Percentiles rank a stretch among this genome's conserved stretches.
Conservation (phyloP, 2,329 filamentous ascomycete species). For the Seiridium unicorne region DNA sequence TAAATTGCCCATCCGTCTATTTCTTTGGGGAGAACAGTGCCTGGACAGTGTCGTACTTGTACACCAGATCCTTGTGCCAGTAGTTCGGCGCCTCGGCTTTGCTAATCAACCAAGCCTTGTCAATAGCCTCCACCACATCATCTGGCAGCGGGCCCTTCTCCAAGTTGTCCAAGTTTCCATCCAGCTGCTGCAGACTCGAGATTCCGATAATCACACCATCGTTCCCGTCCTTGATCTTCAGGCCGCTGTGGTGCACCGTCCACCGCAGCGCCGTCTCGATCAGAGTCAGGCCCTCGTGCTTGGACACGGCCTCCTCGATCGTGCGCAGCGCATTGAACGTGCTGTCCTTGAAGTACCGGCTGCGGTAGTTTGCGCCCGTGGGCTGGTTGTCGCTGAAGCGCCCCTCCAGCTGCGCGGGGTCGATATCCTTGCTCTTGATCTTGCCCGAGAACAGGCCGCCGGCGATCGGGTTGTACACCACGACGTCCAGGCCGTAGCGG, state of each 20-base stretch:
- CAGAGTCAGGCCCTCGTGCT: slow-evolving; percentile 62
- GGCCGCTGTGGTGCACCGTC: slow-evolving; percentile 67
- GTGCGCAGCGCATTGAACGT: slow-evolving; percentile 62
- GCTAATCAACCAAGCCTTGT: slow-evolving; percentile 73
- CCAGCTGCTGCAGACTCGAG: slow-evolving; percentile 55
- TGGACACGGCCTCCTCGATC: slow-evolving; percentile 66
- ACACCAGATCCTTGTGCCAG: slow-evolving; percentile 62
- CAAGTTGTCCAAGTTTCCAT: slow-evolving; percentile 54
- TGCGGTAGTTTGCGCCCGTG: slow-evolving; percentile 57
- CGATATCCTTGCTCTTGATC: slow-evolving; percentile 63
- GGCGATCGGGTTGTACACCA: slow-evolving; percentile 80
- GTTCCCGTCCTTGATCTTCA: slow-evolving; percentile 50
- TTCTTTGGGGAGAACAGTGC: slow-evolving; percentile 50
- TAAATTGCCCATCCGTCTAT: slow-evolving; percentile 27
- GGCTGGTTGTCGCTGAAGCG: slow-evolving; percentile 61
- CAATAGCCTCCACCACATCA: slow-evolving; percentile 71
- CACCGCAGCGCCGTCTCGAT: slow-evolving; percentile 75
- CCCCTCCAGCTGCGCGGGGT: slow-evolving; percentile 56
- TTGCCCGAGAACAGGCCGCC: slow-evolving; percentile 81
- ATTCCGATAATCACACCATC: slow-evolving; percentile 62
- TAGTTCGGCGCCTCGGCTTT: slow-evolving; percentile 57
- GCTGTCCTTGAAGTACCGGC: slow-evolving; percentile 70
- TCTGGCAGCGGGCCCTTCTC: slow-evolving; percentile 73
- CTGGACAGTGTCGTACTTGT: slow-evolving; percentile 63
- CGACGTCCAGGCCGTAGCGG: slow-evolving; percentile 75